A percentile compares a stretch with the other conserved stretches of the same genome.
phyloP scores from a whole-genome alignment of 2,329 filamentous ascomycete genomes.

The Alternaria metachromatica region DNA sequence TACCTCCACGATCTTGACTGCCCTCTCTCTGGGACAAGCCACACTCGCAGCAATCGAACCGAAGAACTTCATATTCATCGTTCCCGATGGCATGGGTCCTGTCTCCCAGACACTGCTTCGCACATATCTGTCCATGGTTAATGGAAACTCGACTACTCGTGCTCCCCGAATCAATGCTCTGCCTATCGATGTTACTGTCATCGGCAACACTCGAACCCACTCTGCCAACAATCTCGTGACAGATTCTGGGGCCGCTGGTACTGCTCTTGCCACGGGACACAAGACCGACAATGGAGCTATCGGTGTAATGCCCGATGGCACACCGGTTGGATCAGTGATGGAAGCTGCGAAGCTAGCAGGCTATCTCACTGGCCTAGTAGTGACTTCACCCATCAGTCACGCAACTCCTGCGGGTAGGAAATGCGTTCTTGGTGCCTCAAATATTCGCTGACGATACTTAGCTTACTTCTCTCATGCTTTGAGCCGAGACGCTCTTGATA shows the following conservation, averaged over 20 bases:
- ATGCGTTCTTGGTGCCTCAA: no score
- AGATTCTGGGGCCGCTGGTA: conserved; percentile 52
- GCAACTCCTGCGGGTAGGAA: conserved; percentile 20
- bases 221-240: conserved; percentile 48
- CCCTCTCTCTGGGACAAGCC: neutral
- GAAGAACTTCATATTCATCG: conserved; percentile 33
- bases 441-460: neutral
- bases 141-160: conserved; percentile 23
- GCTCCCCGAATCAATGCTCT: conserved; percentile 26
- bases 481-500: conserved; percentile 43
- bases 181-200: conserved; percentile 26
- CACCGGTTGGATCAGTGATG: conserved; percentile 49
- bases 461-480: conserved; percentile 45
- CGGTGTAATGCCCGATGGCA: conserved; percentile 41
- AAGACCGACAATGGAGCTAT: conserved; percentile 51
- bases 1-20: neutral
- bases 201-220: conserved; percentile 30
- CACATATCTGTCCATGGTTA: conserved; percentile 27
- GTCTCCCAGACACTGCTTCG: conserved; percentile 33
- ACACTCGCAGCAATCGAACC: conserved; percentile 5
- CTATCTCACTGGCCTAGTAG: conserved; percentile 53
- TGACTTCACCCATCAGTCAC: conserved; percentile 50
- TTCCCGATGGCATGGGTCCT: conserved; percentile 33
- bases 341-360: conserved; percentile 52
- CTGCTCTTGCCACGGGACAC: conserved; percentile 50